Conservation (phyloP, 2,329 filamentous ascomycete species). For the Colletotrichum nymphaeae region DNA sequence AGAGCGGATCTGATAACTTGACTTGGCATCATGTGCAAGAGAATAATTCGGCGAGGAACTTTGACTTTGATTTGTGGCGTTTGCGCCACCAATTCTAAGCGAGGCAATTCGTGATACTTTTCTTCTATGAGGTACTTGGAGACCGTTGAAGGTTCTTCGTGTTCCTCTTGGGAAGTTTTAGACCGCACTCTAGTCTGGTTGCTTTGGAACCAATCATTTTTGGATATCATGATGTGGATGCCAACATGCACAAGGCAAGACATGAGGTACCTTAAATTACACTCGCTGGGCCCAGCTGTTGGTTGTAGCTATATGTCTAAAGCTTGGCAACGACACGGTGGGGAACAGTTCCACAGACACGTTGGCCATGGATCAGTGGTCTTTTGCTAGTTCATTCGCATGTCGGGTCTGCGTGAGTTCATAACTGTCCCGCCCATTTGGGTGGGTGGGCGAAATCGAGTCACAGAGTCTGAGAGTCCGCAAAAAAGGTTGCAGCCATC, state of each 20-base stretch:
- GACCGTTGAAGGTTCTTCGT: not conserved
- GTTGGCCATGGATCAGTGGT: not conserved
- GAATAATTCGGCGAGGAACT: not conserved
- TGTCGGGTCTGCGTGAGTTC: not conserved
- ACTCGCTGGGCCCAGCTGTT: not conserved
- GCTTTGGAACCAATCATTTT: no score
- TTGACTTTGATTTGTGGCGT: not conserved
- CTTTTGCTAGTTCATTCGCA: not conserved
- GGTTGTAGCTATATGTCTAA: not conserved
- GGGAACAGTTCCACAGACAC: not conserved
- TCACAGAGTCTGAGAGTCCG: not conserved
- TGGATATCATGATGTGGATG: not conserved
- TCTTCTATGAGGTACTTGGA: not conserved
- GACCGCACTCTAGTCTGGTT: no score
- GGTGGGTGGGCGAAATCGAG: not conserved
- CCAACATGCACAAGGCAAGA: not conserved
- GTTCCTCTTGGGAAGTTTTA: no score
- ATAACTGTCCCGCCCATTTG: slow-evolving; percentile 1
- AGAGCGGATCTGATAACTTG: slow-evolving; percentile 26
- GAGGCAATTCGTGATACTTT: not conserved
- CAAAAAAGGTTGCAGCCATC: not conserved
- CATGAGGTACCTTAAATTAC: no score
- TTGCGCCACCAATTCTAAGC: not conserved
- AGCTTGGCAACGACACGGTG: not conserved
- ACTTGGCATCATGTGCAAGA: slow-evolving; percentile 8